Evolutionary conservation across 108 stramenopile genomes (phyloP), one percentile per base, ranked within the genome.

Genomic region (Epithemia pelagica): DNA sequence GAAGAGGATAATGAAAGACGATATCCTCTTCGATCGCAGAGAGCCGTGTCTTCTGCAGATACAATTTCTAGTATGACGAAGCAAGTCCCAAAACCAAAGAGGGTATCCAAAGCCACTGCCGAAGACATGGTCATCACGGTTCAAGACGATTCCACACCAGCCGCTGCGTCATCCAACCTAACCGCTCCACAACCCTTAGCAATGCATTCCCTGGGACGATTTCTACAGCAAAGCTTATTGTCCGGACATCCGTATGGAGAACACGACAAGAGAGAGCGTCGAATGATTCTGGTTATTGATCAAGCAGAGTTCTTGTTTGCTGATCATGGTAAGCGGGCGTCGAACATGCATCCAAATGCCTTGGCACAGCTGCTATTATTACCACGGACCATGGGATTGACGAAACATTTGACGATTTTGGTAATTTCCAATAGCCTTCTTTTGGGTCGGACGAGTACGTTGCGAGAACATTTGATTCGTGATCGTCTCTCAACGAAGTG

Each of bases 381-480:
- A 7, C 54, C 65, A 21, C 52, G 52, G 30, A 8, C 27, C 26
- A 27, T 66, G 21, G 27, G 24, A 1, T 26, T 66, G 18, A 55
- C 30, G 2, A 46, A 46, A 46, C 37, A 58, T n/a, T 54, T 66
- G 65, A 54, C 65, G 19, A 66, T 66, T 30, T 22, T 66, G 24
- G 28, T 66, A 18, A 55, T 66, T 54, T 55, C 65, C 1, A 66
- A 56, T 5, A 66, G 54, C 28, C 28, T 55, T 26, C 54, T 66
- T 1, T 10, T 66, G 52, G 54, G 28, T 25, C 26, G 54, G 10
- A 56, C 32, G 22, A 2, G 62, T 63, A 63, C 28, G 62, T 63
- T n/a, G n/a, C n/a, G n/a, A n/a, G n/a, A n/a, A n/a, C n/a, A n/a
- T n/a, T n/a, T n/a, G n/a, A n/a, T n/a, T n/a, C n/a, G n/a, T 61